phyloP scores from a whole-genome alignment of 140 eudicot genomes.

The Bidens hawaiensis region DNA sequence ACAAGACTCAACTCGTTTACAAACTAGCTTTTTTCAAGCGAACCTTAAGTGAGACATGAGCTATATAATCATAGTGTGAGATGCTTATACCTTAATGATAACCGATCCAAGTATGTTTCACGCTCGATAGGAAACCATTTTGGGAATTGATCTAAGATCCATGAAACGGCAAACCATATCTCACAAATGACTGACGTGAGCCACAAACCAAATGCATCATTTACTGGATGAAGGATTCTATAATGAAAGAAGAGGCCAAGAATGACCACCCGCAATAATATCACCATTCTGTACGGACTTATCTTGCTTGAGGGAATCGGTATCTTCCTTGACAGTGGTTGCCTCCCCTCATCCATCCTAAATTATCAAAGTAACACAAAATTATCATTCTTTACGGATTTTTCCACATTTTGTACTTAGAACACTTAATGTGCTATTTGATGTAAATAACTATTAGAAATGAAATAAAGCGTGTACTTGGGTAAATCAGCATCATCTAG shows the following conservation, averaged over 20 bases:
- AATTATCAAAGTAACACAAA: constrained; percentile 8
- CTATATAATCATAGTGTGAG: not conserved
- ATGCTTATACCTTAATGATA: constrained; percentile 33
- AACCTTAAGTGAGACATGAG: too few relatives aligned
- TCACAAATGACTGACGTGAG: constrained; percentile 67
- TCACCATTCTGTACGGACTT: constrained; percentile 63
- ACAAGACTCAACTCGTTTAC: too few relatives aligned
- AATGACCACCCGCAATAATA: constrained; percentile 53
- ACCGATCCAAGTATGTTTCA: constrained; percentile 71
- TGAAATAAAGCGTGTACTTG: constrained; percentile 18
- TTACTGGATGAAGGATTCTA: constrained; percentile 64
- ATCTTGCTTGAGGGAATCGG: constrained; percentile 71
- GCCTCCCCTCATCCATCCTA: constrained; percentile 80
- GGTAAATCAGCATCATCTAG: constrained; percentile 29
- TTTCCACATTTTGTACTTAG: not conserved
- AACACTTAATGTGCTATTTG: not conserved
- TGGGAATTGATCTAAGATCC: constrained; percentile 80
- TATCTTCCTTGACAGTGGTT: constrained; percentile 64
- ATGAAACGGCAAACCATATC: constrained; percentile 72
- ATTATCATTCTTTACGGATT: too few relatives aligned
- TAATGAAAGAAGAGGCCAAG: constrained; percentile 69
- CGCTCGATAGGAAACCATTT: constrained; percentile 74
- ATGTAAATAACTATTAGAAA: constrained; percentile 1
- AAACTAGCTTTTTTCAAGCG: too few relatives aligned
- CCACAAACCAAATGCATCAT: constrained; percentile 73